phyloP scores from a whole-genome alignment of 2,329 filamentous ascomycete species.

The Spiromastix sp. region DNA sequence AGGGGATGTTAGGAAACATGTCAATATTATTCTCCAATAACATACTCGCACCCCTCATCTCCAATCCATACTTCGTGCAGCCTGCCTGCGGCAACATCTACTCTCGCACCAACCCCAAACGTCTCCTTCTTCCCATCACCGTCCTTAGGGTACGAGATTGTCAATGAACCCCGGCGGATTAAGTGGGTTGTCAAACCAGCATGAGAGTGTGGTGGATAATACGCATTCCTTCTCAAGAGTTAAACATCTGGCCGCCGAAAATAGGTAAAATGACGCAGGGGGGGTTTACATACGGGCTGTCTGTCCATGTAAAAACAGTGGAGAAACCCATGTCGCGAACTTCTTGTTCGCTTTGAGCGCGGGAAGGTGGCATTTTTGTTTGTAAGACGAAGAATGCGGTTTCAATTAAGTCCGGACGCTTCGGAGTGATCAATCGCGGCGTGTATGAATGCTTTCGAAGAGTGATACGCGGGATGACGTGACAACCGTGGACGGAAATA shows the following conservation, averaged over 20 bases:
- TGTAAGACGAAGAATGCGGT: no score
- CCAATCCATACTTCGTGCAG: slow-evolving; percentile 55
- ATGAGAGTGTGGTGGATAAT: slow-evolving; percentile 52
- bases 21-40: slow-evolving; percentile 44
- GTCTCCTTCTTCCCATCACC: slow-evolving; percentile 39
- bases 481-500: no score
- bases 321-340: slow-evolving; percentile 50
- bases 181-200: slow-evolving; percentile 48
- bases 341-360: slow-evolving; percentile 41
- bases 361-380: slow-evolving; percentile 8
- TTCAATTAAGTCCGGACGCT: no score
- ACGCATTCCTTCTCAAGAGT: slow-evolving; percentile 36
- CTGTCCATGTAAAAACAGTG: slow-evolving; percentile 53
- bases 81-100: slow-evolving; percentile 48
- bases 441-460: no score
- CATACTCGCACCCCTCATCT: slow-evolving; percentile 47
- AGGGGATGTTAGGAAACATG: no score
- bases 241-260: background rate
- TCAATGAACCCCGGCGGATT: slow-evolving; percentile 47
- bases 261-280: background rate
- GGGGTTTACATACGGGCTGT: slow-evolving; percentile 24
- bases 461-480: no score
- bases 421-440: no score
- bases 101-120: slow-evolving; percentile 42
- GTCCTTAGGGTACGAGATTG: slow-evolving; percentile 48